phyloP scores from a whole-genome alignment of 1,139 yeast genomes.

The Candida sp. region DNA sequence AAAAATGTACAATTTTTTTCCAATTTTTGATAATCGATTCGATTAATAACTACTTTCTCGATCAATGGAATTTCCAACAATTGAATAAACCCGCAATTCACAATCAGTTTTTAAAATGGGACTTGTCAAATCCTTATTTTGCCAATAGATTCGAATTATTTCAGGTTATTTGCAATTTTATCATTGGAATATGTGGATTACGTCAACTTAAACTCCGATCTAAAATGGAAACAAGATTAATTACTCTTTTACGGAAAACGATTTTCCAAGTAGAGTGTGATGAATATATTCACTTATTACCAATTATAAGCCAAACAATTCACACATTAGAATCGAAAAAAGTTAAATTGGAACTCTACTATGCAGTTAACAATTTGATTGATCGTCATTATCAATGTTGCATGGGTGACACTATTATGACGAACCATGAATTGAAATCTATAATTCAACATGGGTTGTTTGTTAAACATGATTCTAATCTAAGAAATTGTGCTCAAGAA shows the following conservation, averaged over 20 bases:
- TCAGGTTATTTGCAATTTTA: not conserved
- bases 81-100: not conserved
- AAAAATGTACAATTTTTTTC: not conserved
- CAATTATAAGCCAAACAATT: constrained; percentile 33
- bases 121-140: not conserved
- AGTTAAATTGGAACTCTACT: constrained; percentile 22
- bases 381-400: constrained; percentile 32
- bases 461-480: constrained; percentile 14
- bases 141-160: not conserved
- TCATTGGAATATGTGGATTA: not conserved
- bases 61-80: not conserved
- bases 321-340: constrained; percentile 16
- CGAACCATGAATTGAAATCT: constrained; percentile 22
- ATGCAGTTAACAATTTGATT: constrained; percentile 21
- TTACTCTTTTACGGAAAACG: not conserved
- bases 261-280: constrained; percentile 15
- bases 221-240: not conserved
- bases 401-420: constrained; percentile 24
- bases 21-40: not conserved
- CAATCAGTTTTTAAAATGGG: not conserved
- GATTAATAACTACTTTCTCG: not conserved
- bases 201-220: not conserved
- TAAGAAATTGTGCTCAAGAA: constrained; percentile 19
- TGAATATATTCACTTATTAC: constrained; percentile 28
- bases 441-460: constrained; percentile 33